Percentiles rank a stretch among this genome's conserved stretches.
Conservation (phyloP, 1,139 yeast species). For the Petasospora fabianii region DNA sequence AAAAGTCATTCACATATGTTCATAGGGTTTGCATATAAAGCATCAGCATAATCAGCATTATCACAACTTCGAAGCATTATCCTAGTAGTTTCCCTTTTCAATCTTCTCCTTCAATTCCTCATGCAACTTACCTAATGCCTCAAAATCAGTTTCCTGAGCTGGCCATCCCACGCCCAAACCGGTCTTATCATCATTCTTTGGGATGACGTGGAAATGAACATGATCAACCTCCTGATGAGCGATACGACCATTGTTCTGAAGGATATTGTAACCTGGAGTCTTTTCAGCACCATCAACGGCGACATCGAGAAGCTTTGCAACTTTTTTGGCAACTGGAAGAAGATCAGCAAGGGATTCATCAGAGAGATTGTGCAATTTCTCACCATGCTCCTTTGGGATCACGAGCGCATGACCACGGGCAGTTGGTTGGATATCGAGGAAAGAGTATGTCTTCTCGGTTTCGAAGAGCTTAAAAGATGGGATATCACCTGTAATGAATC, state of each 20-base stretch:
- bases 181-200: slow-evolving; percentile 64
- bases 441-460: slow-evolving; percentile 74
- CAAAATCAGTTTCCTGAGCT: slow-evolving; percentile 69
- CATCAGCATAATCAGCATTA: not conserved
- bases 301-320: slow-evolving; percentile 66
- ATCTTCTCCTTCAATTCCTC: slow-evolving; percentile 55
- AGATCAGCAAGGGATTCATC: slow-evolving; percentile 84
- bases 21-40: too few relatives aligned
- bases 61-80: slow-evolving; percentile 1
- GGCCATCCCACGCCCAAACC: slow-evolving; percentile 95
- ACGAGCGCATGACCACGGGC: slow-evolving; percentile 83
- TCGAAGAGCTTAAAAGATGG: slow-evolving; percentile 88
- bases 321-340: slow-evolving; percentile 81
- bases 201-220: slow-evolving; percentile 94
- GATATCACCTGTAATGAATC: slow-evolving; percentile 60
- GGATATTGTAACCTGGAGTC: slow-evolving; percentile 69
- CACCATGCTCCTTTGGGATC: slow-evolving; percentile 92
- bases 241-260: slow-evolving; percentile 89
- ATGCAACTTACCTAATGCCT: slow-evolving; percentile 63
- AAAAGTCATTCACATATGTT: too few relatives aligned
- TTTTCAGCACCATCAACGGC: slow-evolving; percentile 66
- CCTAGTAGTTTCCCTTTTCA: slow-evolving; percentile 26
- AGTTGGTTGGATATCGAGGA: slow-evolving; percentile 90
- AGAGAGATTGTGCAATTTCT: slow-evolving; percentile 84
- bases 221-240: slow-evolving; percentile 96